A percentile compares a stretch with the other conserved stretches of the same genome.
Conservation (phyloP, 1,284 basidiomycete species). For the Ganoderma lucidum region DNA sequence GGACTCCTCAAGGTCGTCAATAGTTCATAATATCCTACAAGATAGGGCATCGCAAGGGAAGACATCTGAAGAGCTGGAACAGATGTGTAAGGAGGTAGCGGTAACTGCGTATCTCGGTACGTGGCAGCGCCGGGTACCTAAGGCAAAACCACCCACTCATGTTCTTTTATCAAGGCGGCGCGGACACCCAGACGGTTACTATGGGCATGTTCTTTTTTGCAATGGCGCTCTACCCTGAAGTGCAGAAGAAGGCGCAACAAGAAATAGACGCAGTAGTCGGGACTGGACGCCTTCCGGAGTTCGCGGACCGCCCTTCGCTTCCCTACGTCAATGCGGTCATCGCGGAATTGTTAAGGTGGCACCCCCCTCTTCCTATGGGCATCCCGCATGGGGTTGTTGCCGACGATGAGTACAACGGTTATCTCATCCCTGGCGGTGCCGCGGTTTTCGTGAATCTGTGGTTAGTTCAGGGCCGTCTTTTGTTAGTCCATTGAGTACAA, state of each 20-base stretch:
- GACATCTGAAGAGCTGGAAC: background rate
- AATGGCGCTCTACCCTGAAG: constrained; percentile 42
- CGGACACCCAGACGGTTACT: background rate
- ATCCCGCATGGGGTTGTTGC: constrained; percentile 22
- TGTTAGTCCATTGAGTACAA: no score
- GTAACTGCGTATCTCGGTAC: constrained; percentile 27
- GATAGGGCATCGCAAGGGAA: constrained; percentile 14
- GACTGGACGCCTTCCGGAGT: constrained; percentile 39
- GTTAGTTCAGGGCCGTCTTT: constrained; percentile 6
- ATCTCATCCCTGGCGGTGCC: constrained; percentile 22
- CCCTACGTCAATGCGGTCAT: constrained; percentile 43
- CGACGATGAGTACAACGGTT: constrained; percentile 27
- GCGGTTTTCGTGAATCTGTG: constrained; percentile 26
- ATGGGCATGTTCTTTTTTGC: constrained; percentile 39
- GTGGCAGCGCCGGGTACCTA: background rate
- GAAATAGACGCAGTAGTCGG: constrained; percentile 44
- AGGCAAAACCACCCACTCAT: no score
- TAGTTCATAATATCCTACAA: constrained; percentile 14
- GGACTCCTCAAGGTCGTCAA: background rate
- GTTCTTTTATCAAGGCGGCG: no score
- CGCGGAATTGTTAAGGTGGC: constrained; percentile 46
- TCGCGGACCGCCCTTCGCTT: constrained; percentile 38
- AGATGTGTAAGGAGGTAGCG: constrained; percentile 12
- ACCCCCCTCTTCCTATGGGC: constrained; percentile 30
- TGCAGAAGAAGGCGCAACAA: constrained; percentile 40